Evolutionary conservation across 2,329 filamentous ascomycete genomes (phyloP).

Genomic region (Alternaria incomplexa): DNA sequence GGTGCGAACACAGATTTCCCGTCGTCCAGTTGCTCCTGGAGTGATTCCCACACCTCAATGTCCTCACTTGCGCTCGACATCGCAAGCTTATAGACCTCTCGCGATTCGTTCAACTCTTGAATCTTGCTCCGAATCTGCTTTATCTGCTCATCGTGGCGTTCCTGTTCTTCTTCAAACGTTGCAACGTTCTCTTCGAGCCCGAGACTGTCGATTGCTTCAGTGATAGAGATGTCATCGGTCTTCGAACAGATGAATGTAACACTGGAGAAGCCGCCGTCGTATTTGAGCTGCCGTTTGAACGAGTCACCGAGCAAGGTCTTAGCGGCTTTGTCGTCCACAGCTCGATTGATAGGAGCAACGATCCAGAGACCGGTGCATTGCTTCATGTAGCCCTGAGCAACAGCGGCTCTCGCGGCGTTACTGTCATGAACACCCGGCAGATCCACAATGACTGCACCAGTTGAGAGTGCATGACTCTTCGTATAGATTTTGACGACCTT

Average conservation of each 20-base stretch:
- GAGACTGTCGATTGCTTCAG: slow-evolving; percentile 52
- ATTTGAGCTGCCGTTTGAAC: slow-evolving; percentile 65
- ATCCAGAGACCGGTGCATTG: slow-evolving; percentile 67
- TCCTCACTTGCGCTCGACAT: slow-evolving; percentile 50
- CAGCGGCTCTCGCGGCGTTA: slow-evolving; percentile 64
- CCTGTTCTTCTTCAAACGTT: slow-evolving; percentile 32
- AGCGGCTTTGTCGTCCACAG: slow-evolving; percentile 66
- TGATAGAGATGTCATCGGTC: slow-evolving; percentile 65
- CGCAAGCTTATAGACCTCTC: slow-evolving; percentile 39
- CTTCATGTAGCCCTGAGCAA: slow-evolving; percentile 66
- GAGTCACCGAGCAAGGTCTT: slow-evolving; percentile 62
- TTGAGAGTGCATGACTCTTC: slow-evolving; percentile 58
- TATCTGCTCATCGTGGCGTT: slow-evolving; percentile 22
- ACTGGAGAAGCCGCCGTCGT: slow-evolving; percentile 61
- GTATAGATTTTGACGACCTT: slow-evolving; percentile 61
- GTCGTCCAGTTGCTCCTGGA: slow-evolving; percentile 46
- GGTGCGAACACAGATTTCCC: slow-evolving; percentile 54
- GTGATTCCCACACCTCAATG: slow-evolving; percentile 54
- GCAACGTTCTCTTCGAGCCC: slow-evolving; percentile 43
- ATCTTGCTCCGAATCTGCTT: slow-evolving; percentile 26
- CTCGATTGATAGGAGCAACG: slow-evolving; percentile 66
- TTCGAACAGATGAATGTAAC: slow-evolving; percentile 69
- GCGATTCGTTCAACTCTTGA: slow-evolving; percentile 41
- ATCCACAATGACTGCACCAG: slow-evolving; percentile 64
- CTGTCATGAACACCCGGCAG: slow-evolving; percentile 66